Conservation (phyloP, 2,329 filamentous ascomycete species). For the Trichoderma cornu-damae region DNA sequence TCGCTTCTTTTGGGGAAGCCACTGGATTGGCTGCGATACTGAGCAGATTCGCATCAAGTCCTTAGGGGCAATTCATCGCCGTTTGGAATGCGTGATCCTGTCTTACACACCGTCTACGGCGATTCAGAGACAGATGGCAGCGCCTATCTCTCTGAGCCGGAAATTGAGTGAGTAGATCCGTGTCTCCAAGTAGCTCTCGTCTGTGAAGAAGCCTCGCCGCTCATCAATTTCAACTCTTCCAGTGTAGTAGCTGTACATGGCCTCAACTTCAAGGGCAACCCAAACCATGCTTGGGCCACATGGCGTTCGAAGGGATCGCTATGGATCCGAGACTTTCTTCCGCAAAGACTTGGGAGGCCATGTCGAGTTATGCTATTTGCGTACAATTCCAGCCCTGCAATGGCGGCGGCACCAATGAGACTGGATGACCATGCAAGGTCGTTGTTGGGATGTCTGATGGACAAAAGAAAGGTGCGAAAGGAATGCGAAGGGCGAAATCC, state of each 20-base stretch:
- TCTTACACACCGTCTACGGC: slow-evolving; percentile 6
- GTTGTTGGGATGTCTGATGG: neutral
- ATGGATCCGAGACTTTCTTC: slow-evolving; percentile 12
- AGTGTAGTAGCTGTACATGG: slow-evolving; percentile 17
- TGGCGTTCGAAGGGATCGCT: neutral
- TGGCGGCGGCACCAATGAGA: neutral
- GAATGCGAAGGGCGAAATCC: neutral
- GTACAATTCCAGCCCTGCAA: slow-evolving; percentile 16
- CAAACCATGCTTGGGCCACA: slow-evolving; percentile 10
- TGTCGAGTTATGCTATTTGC: slow-evolving; percentile 14
- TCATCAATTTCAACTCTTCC: neutral
- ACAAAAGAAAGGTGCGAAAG: slow-evolving; percentile 3
- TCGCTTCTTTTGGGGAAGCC: neutral
- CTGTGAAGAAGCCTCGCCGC: neutral
- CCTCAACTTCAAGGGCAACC: slow-evolving; percentile 14
- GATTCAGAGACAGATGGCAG: neutral
- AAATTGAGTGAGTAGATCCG: slow-evolving; percentile 14
- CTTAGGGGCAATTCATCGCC: neutral
- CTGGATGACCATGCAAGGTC: slow-evolving; percentile 9
- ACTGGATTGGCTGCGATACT: neutral
- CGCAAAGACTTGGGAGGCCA: neutral
- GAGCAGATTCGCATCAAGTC: neutral
- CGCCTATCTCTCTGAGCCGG: neutral
- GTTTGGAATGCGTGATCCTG: slow-evolving; percentile 1
- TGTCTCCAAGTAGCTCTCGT: neutral